Percentiles rank a stretch among this genome's conserved stretches.
These are phyloP conservation scores for Uronychia setigera DNA, from an alignment of 73 alveolate genomes.

Conservation along the genomic window DNA sequence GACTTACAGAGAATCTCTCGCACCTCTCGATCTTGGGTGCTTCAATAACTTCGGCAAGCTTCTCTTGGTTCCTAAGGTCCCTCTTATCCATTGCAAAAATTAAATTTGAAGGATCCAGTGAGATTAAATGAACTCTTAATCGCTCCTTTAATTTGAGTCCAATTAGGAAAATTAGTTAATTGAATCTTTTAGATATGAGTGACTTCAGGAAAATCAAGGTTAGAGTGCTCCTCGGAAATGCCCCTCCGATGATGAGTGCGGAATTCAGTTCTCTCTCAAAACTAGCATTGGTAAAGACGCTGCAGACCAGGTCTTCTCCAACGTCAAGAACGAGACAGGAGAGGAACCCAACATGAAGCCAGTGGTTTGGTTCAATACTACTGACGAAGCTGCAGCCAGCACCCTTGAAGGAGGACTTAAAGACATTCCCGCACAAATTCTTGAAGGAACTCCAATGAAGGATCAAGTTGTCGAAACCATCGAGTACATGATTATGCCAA, in stretches of 20 bases:
- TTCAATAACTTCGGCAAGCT: not conserved
- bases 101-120: not conserved
- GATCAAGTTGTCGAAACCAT: not conserved
- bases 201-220: not conserved
- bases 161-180: not conserved
- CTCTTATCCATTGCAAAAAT: constrained; percentile 1
- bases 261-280: not conserved
- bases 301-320: not conserved
- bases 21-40: not conserved
- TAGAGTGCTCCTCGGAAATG: not conserved
- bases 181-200: not conserved
- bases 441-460: not conserved
- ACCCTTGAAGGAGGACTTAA: not conserved
- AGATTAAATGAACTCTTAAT: no score
- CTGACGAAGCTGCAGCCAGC: not conserved
- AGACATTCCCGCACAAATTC: not conserved
- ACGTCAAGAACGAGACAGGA: not conserved
- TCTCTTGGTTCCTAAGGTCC: not conserved
- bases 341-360: constrained; percentile 1
- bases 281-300: not conserved
- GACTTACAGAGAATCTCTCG: not conserved
- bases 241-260: not conserved
- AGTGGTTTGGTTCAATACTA: not conserved
- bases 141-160: not conserved
- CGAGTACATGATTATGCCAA: not conserved